Evolutionary conservation across 2,329 filamentous ascomycete species (phyloP).

Genomic region (Neonectria magnoliae): DNA sequence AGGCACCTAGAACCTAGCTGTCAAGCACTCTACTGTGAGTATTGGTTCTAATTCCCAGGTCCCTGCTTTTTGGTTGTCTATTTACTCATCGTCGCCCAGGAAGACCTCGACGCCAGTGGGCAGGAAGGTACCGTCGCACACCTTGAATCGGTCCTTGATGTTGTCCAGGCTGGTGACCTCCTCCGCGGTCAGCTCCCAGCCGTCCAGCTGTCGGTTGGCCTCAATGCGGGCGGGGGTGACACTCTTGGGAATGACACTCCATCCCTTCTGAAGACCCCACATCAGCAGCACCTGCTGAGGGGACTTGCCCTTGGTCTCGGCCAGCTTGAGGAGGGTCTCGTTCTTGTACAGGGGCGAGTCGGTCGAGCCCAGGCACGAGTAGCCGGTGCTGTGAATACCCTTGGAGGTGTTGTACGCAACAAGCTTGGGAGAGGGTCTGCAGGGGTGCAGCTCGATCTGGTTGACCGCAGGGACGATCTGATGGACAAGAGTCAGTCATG

Average conservation of each 20-base stretch:
- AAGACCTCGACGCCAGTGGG: conserved; percentile 75
- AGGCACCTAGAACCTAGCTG: conserved; percentile 1
- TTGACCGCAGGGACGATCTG: conserved; percentile 74
- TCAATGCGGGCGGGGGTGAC: conserved; percentile 79
- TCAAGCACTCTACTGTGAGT: conserved; percentile 5
- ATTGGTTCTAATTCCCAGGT: background rate
- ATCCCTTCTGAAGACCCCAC: conserved; percentile 85
- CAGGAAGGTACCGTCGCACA: conserved; percentile 79
- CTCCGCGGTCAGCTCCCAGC: conserved; percentile 76
- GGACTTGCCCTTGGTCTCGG: conserved; percentile 73
- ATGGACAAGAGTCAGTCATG: conserved; percentile 1
- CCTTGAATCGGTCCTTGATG: conserved; percentile 82
- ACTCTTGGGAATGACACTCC: conserved; percentile 87
- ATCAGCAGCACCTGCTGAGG: conserved; percentile 80
- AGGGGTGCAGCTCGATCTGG: conserved; percentile 84
- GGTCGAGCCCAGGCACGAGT: conserved; percentile 78
- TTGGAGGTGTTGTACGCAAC: conserved; percentile 77
- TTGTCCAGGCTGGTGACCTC: conserved; percentile 75
- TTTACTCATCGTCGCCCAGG: conserved; percentile 82
- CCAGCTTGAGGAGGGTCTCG: conserved; percentile 68
- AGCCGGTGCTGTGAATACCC: conserved; percentile 79
- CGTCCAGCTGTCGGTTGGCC: conserved; percentile 79
- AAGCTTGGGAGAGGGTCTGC: conserved; percentile 83
- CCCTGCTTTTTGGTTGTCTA: background rate
- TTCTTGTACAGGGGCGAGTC: conserved; percentile 77